Evolutionary conservation across 768 basidiomycete genomes (phyloP), one percentile per base, ranked within the genome.

Genomic region (Ramaria rubella): DNA sequence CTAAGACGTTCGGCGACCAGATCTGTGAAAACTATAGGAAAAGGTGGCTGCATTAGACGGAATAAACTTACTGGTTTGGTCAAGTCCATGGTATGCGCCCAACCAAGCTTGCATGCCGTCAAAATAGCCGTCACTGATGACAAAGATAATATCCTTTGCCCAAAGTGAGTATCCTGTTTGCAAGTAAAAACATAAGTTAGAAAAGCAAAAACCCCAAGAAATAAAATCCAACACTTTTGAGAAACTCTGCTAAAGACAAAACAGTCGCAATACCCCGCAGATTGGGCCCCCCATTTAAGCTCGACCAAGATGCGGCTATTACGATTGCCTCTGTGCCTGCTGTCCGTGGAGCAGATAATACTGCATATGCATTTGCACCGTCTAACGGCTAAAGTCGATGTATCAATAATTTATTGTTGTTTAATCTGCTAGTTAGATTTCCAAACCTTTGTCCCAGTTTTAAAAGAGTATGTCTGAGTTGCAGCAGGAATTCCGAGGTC

Each of bases 81-180:
- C 64, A 30, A 75, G 71, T 17, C 81, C 83, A 67, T 97, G 91
- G 65, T 97, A 97, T 3, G 84, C 78, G 45, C 77, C 82, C 33
- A 97, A 73, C 86, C 92, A 99, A 2, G 91, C 94, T 60, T 96
- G 90, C 77, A 92, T 87, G 2, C 96, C 96, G 52, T 94, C 89
- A 33, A 92, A 69, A 67, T 94, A 83, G 1, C 84, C 90, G 60
- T 97, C 95, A 44, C 87, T 87, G 58, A 97, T 75, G 26, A 99
- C 82, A 58, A 98, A 87, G 17, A 97, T 71, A 55, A 99, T 77
- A 63, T 98, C 94, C 67, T 94, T 95, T 1, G 94, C 89, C 95
- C 96, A 99, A 34, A 92, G 78, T 21, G 92, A 90, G 63, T 89
- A 86, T 31, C 78, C 92, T 94, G 62, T 21, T 15, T 12, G 26